Conservation (phyloP, 2,329 filamentous ascomycete species). For the Beauveria australis region DNA sequence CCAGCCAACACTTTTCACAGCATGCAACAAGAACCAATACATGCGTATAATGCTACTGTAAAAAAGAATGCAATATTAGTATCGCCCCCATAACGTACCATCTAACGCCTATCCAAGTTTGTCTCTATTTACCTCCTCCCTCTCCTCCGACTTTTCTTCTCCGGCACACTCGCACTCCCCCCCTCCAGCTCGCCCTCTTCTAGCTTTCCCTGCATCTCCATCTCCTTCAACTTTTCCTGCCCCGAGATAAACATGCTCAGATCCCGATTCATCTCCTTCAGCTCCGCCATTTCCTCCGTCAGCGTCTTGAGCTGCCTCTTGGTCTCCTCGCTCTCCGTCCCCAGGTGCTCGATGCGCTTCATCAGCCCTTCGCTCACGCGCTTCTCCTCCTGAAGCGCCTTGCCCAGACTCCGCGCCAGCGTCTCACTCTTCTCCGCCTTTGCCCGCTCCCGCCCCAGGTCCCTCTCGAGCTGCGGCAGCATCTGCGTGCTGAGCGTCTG, state of each 20-base stretch:
- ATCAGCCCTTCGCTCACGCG: constrained; percentile 72
- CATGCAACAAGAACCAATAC: no score
- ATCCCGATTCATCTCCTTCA: constrained; percentile 82
- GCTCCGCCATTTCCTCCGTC: constrained; percentile 57
- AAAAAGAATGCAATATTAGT: no score
- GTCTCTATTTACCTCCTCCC: constrained; percentile 31
- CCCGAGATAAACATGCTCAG: constrained; percentile 81
- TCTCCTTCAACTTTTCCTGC: constrained; percentile 67
- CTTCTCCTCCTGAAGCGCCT: constrained; percentile 79
- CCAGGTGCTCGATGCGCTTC: constrained; percentile 69
- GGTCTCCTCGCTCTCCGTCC: constrained; percentile 51
- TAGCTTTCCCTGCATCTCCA: constrained; percentile 51
- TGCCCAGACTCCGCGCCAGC: constrained; percentile 66
- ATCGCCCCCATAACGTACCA: neutral
- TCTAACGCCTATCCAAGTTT: neutral
- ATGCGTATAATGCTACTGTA: no score
- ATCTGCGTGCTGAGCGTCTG: constrained; percentile 45
- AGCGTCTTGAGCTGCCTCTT: constrained; percentile 49
- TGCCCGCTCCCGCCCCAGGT: constrained; percentile 58
- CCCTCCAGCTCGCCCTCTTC: constrained; percentile 67
- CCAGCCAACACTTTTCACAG: no score
- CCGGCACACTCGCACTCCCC: constrained; percentile 60
- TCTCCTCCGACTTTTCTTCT: constrained; percentile 47
- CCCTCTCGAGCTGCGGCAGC: constrained; percentile 63
- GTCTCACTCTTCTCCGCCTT: constrained; percentile 65